These are phyloP conservation scores for Arthroderma sp. DNA, from an alignment of 2,329 filamentous ascomycete species.

Conservation along the genomic window DNA sequence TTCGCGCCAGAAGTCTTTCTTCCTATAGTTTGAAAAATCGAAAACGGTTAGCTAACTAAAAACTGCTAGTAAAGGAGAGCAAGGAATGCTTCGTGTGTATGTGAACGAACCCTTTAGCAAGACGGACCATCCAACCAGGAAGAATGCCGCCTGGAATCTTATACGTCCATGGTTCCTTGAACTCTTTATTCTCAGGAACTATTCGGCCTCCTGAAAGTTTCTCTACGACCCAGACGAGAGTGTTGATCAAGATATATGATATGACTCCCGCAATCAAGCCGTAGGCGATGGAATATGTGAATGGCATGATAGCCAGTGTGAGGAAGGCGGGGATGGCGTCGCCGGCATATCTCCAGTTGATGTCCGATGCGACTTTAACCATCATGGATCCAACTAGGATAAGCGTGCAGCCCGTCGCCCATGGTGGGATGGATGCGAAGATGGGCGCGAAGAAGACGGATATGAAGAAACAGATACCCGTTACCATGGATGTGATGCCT, in stretches of 20 bases:
- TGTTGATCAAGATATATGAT: slow-evolving; percentile 65
- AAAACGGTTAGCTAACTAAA: background rate
- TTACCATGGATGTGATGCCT: slow-evolving; percentile 65
- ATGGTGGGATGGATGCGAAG: slow-evolving; percentile 77
- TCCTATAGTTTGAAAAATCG: slow-evolving; percentile 18
- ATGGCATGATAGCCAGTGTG: slow-evolving; percentile 74
- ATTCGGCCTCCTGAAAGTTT: slow-evolving; percentile 54
- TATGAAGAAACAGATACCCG: slow-evolving; percentile 74
- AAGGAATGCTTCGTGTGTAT: background rate
- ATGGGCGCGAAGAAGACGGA: slow-evolving; percentile 82
- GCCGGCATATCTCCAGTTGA: slow-evolving; percentile 80
- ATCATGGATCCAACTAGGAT: slow-evolving; percentile 82
- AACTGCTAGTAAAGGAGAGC: background rate
- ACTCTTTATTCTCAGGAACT: slow-evolving; percentile 58
- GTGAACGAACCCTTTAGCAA: slow-evolving; percentile 36
- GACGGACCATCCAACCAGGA: slow-evolving; percentile 58
- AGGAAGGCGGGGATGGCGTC: slow-evolving; percentile 76
- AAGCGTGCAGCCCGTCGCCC: slow-evolving; percentile 80
- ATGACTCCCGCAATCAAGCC: slow-evolving; percentile 71
- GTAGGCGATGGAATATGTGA: slow-evolving; percentile 79
- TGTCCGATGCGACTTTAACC: slow-evolving; percentile 62
- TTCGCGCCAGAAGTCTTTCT: slow-evolving; percentile 59
- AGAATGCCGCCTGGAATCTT: slow-evolving; percentile 60
- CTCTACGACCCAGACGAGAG: slow-evolving; percentile 54
- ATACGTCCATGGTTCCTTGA: slow-evolving; percentile 72